Base-by-base conservation (phyloP, 257 asterid species). In the Nicotiana tomentosiformis region DNA sequence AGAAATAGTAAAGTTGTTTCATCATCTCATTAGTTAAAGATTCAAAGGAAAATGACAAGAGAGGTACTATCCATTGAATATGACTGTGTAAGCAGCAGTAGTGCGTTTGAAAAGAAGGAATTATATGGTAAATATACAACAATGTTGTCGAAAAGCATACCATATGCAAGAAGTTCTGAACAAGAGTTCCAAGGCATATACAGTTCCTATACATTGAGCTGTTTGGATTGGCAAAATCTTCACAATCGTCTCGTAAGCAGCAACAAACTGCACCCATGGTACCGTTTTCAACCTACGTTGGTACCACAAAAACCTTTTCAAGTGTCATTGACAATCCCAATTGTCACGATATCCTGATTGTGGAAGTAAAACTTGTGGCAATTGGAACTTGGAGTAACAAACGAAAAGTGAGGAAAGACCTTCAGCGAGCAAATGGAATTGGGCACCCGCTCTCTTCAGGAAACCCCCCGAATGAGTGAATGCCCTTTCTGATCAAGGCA, bases 201-300 rank as follows among this genome's bases (percentile, higher is more conserved):
- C 97, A 93, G 84, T 91, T 91, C 86, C 95, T 87, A 85, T 89
- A 89, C 29, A 86, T 32, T 55, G 96, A 83, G 90, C 91, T 88
- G 87, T 93, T 92, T 17, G 94, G 93, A 86, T 88, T 87, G 61
- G 92, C 86, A 57, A 89, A 86, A 78, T 95, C 97, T 81, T 90
- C 98, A 67, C 84, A 95, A 5, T 93, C 98, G 78, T 88, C 92
- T 83, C 87, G 88, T 87, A 91, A 89, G 88, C 97, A 94, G 90
- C 98, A 95, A 89, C 97, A 95, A 60, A 89, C 87, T 83, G 94
- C 89, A 81, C 99, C 98, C 99, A 95, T 95, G 76, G 84, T 88
- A 69, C 77, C 86, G 78, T 61, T 80, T 56, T 26, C 46, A 81
- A 81, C 15, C 78, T 65, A 58, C 49, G 66, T 18, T 51, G 16